Evolutionary conservation across 2,329 filamentous ascomycete genomes (phyloP).

Genomic region (Neonectria ditissima): DNA sequence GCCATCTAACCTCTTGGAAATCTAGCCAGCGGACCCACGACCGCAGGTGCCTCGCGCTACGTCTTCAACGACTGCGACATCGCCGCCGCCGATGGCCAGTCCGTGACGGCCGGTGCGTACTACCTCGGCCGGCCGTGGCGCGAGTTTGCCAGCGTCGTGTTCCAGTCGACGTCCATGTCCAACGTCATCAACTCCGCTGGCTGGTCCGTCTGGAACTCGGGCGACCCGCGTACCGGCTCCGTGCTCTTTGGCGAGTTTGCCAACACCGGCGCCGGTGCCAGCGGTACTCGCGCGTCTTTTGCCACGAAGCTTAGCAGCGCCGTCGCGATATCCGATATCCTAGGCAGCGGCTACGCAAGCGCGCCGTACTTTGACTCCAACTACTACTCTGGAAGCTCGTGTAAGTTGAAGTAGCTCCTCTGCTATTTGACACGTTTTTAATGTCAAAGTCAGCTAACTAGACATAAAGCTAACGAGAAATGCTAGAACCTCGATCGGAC

Average conservation of each 20-base stretch:
- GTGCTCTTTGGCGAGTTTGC: conserved; percentile 69
- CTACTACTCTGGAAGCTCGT: conserved; percentile 28
- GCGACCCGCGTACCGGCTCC: conserved; percentile 60
- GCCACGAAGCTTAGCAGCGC: background rate
- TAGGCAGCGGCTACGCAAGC: conserved; percentile 18
- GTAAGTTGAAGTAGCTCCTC: background rate
- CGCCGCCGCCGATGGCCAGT: conserved; percentile 53
- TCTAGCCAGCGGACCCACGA: conserved; percentile 54
- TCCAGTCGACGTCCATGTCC: conserved; percentile 62
- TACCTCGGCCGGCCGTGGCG: conserved; percentile 64
- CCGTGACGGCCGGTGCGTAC: conserved; percentile 53
- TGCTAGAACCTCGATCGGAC: background rate
- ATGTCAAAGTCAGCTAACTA: background rate
- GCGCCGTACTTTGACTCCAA: conserved; percentile 13
- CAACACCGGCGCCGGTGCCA: conserved; percentile 70
- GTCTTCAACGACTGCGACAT: conserved; percentile 60
- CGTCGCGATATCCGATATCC: conserved; percentile 9
- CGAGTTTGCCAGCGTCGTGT: conserved; percentile 59
- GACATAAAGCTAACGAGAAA: background rate
- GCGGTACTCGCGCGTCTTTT: conserved; percentile 51
- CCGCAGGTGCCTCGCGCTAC: conserved; percentile 54
- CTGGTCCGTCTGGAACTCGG: conserved; percentile 67
- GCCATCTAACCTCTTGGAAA: background rate
- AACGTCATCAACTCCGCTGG: conserved; percentile 69
- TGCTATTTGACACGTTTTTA: background rate